Percentiles rank a stretch among this genome's conserved stretches.
phyloP scores from a whole-genome alignment of 176 grass and related monocot species.

The Zoysia japonica region DNA sequence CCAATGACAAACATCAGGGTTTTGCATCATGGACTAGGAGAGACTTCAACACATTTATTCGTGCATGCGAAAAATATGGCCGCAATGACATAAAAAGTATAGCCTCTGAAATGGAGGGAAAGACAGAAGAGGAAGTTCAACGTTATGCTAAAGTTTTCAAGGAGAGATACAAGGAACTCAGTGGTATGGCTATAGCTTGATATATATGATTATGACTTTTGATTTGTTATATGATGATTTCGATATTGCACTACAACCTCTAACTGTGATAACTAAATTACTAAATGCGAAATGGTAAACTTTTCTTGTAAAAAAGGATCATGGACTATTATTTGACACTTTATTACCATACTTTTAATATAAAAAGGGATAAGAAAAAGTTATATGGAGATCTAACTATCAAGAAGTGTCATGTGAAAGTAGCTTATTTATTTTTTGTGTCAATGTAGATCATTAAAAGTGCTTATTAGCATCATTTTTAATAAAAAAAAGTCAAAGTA shows the following conservation, averaged over 20 bases:
- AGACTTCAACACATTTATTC: conserved; percentile 93
- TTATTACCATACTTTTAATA: background rate
- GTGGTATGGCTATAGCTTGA: conserved; percentile 49
- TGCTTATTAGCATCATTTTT: background rate
- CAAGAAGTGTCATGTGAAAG: background rate
- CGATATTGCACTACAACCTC: background rate
- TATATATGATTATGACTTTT: background rate
- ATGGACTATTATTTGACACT: background rate
- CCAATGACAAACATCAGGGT: conserved; percentile 53
- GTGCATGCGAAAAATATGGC: conserved; percentile 96
- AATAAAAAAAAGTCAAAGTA: background rate
- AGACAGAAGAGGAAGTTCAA: conserved; percentile 95
- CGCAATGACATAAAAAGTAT: conserved; percentile 93
- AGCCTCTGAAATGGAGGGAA: conserved; percentile 91
- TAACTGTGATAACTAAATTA: background rate
- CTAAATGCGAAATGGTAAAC: background rate
- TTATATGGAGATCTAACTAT: too few relatives aligned
- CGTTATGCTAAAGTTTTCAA: conserved; percentile 87
- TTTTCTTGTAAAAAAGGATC: background rate
- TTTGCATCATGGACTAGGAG: conserved; percentile 92
- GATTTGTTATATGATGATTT: background rate
- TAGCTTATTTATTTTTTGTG: background rate
- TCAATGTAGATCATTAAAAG: background rate
- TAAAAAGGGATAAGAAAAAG: background rate
- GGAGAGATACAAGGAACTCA: conserved; percentile 91